Conservation (phyloP, 2,329 filamentous ascomycete genomes). For the Trichoderma oligosporum region DNA sequence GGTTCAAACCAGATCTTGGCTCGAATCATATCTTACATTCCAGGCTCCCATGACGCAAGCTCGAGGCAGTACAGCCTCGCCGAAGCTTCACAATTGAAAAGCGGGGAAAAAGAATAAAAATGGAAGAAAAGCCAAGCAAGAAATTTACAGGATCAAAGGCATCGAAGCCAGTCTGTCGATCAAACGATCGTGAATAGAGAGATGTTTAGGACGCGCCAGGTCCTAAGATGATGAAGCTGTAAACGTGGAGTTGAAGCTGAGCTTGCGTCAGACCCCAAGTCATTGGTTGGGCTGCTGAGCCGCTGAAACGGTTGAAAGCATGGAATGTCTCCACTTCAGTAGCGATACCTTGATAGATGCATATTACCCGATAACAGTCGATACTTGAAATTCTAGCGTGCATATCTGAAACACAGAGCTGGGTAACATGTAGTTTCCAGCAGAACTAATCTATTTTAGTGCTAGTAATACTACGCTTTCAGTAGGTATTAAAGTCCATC, state of each 20-base stretch:
- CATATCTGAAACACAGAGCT: neutral
- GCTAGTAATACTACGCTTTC: no score
- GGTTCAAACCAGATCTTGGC: neutral
- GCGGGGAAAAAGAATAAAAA: neutral
- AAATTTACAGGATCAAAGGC: neutral
- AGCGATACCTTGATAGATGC: neutral
- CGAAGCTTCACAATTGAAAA: neutral
- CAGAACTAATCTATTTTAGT: no score
- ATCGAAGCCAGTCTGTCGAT: neutral
- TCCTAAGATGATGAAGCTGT: slow-evolving; percentile 1
- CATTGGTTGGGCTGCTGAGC: neutral
- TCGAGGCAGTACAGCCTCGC: slow-evolving; percentile 18
- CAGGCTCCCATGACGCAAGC: slow-evolving; percentile 38
- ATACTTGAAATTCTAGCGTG: slow-evolving; percentile 1
- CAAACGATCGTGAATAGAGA: neutral
- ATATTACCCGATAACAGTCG: neutral
- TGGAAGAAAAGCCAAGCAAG: neutral
- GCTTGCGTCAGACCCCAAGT: slow-evolving; percentile 19
- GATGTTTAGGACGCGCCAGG: neutral
- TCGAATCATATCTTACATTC: slow-evolving; percentile 33
- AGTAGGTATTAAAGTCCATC: no score
- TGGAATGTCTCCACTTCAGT: slow-evolving; percentile 1
- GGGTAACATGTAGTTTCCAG: no score
- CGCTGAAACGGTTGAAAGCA: slow-evolving; percentile 1
- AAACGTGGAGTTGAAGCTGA: slow-evolving; percentile 14